Evolutionary conservation across 805 yeast species (phyloP).

Genomic region (Komagataella pastoris): DNA sequence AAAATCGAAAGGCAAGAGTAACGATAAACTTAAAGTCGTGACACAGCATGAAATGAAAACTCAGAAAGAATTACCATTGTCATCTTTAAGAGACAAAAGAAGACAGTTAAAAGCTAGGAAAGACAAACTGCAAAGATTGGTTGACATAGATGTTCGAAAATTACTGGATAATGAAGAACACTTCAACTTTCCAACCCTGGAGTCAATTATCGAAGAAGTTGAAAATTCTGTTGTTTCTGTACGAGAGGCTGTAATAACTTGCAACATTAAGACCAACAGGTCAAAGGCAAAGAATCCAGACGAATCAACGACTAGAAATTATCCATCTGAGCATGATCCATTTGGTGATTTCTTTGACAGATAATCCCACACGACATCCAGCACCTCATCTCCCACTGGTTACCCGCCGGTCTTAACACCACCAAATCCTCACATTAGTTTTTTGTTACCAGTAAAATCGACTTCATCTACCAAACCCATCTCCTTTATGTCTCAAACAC

Average conservation of each 20-base stretch:
- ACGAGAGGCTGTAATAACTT: not conserved
- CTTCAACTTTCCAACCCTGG: slow-evolving; percentile 12
- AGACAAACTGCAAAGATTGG: slow-evolving; percentile 20
- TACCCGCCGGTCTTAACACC: not conserved
- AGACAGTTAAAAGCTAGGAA: slow-evolving; percentile 13
- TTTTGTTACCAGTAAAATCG: not conserved
- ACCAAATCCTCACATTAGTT: not conserved
- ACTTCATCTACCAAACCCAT: not conserved
- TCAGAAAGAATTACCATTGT: slow-evolving; percentile 20
- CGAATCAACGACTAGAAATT: not conserved
- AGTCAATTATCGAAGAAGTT: slow-evolving; percentile 21
- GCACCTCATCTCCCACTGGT: not conserved
- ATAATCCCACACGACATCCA: not conserved
- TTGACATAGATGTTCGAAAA: slow-evolving; percentile 11
- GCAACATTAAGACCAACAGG: not conserved
- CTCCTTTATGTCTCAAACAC: not conserved
- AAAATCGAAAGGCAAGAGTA: slow-evolving; percentile 15
- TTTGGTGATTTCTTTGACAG: not conserved
- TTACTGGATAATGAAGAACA: slow-evolving; percentile 15
- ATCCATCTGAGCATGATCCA: not conserved
- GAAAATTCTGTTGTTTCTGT: slow-evolving; percentile 25
- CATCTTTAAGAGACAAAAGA: slow-evolving; percentile 3
- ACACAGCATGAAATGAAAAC: slow-evolving; percentile 24
- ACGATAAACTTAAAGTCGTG: slow-evolving; percentile 18
- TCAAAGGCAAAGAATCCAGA: not conserved